Evolutionary conservation across 129 eudicot genomes (phyloP), one percentile per base, ranked within the genome.

Genomic region (Chrysanthemum lavandulifolium): DNA sequence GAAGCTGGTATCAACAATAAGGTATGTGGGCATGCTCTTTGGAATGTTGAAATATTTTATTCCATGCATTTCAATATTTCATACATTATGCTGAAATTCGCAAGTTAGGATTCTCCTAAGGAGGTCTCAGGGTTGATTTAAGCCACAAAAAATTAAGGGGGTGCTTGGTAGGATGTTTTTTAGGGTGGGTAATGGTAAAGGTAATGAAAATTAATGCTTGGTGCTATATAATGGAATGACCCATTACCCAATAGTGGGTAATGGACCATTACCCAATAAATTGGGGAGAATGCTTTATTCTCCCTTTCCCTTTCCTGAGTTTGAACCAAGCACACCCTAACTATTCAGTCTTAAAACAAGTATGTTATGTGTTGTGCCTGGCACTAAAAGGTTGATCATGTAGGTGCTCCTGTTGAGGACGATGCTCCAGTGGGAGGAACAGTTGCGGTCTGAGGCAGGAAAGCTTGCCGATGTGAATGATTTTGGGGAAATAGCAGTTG

Each of bases 361-460:
- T 62, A 53, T 53, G 16, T 13, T 12, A 53, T 14, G 58, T 53
- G 58, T 53, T 14, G 13, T 51, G 56, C 31, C 51, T n/a, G 27
- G 65, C 10, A 31, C 23, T 27, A 16, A 60, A 43, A 21, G 19
- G 36, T 69, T 52, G 61, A 5, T 45, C 7, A 74, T 40, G 47
- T 23, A 92, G 98, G 95, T 92, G 60, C 85, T 76, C 63, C 79
- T 93, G 51, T 80, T 93, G 73, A 89, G 98, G 87, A 85, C 96
- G 70, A 93, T 93, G 98, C 96, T 93, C 40, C 95, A 89, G 69
- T 93, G 98, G 98, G 98, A 93, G 82, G 92, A 89, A 76, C 92
- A 93, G 77, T 79, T 93, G 78, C 87, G 87, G 11, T 81, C 92
- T 3, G 95, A 93, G 80, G 96, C 93, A 59, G 96, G 96, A 29